Percentiles rank a stretch among this genome's conserved stretches.
phyloP scores from a whole-genome alignment of 768 basidiomycete genomes.

The Steccherinum ochraceum region DNA sequence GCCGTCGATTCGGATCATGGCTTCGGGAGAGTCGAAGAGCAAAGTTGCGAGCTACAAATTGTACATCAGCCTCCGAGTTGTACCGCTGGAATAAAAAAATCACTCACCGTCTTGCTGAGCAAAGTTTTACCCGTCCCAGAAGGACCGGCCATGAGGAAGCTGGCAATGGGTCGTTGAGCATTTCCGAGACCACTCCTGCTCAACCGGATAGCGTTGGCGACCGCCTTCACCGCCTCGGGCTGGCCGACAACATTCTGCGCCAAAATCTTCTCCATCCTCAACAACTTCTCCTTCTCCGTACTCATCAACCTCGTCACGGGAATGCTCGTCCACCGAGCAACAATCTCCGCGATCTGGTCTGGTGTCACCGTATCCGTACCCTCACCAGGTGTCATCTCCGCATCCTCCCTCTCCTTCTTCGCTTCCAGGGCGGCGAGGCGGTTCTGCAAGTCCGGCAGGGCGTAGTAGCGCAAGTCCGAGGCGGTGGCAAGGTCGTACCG shows the following conservation, averaged over 20 bases:
- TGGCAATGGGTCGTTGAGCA: slow-evolving; percentile 81
- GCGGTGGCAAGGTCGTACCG: slow-evolving; percentile 72
- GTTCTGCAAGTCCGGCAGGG: slow-evolving; percentile 79
- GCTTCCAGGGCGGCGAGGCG: slow-evolving; percentile 67
- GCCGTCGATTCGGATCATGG: slow-evolving; percentile 89
- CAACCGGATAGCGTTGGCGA: slow-evolving; percentile 89
- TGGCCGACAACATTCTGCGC: slow-evolving; percentile 81
- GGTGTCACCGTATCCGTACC: slow-evolving; percentile 71
- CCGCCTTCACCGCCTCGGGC: slow-evolving; percentile 83
- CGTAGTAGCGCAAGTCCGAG: slow-evolving; percentile 87
- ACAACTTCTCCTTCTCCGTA: slow-evolving; percentile 85
- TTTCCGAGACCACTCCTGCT: slow-evolving; percentile 93
- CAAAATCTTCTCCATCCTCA: slow-evolving; percentile 82
- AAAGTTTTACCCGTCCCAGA: slow-evolving; percentile 90
- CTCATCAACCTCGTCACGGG: slow-evolving; percentile 83
- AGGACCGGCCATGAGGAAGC: slow-evolving; percentile 89
- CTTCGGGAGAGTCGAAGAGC: slow-evolving; percentile 86
- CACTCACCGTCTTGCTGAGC: slow-evolving; percentile 78
- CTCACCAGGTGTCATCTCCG: slow-evolving; percentile 38
- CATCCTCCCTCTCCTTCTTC: slow-evolving; percentile 67
- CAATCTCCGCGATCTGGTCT: slow-evolving; percentile 91
- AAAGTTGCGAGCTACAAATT: slow-evolving; percentile 68
- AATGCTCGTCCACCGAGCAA: slow-evolving; percentile 88
- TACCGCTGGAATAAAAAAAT: not conserved
- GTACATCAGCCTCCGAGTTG: no score